Percentiles rank a stretch among this genome's conserved stretches.
Conservation (phyloP, 257 asterid genomes). For the Ballota nigra region DNA sequence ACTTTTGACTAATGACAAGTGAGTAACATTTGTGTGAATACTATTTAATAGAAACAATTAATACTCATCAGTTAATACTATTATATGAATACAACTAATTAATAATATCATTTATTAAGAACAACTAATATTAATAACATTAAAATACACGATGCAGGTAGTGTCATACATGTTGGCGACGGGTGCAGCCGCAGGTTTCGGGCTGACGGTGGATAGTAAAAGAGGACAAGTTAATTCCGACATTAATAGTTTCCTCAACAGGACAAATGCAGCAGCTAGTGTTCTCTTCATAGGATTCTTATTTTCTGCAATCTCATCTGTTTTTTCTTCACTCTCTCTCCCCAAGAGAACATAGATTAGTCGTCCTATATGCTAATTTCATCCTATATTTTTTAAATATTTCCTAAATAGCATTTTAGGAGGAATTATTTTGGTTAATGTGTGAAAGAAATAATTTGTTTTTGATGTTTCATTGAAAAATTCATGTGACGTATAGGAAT, state of each 20-base stretch:
- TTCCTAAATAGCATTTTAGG: background rate
- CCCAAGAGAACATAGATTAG: conserved; percentile 19
- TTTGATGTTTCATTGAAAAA: background rate
- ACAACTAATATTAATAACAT: no score
- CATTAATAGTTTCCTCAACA: conserved; percentile 28
- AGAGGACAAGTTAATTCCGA: background rate
- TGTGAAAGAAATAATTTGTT: background rate
- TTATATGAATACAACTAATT: no score
- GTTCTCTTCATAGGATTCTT: conserved; percentile 38
- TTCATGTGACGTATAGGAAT: background rate
- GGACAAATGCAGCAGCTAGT: conserved; percentile 39
- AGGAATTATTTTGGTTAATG: background rate
- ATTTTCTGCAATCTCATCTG: conserved; percentile 38
- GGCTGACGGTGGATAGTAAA: conserved; percentile 45
- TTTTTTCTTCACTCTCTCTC: conserved; percentile 37
- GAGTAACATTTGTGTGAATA: no score
- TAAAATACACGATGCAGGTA: conserved; percentile 10
- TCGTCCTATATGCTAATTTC: background rate
- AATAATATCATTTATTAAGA: no score
- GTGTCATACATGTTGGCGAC: conserved; percentile 39
- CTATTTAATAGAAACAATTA: no score
- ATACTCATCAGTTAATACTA: no score
- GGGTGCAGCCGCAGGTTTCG: conserved; percentile 56
- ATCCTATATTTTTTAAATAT: background rate
- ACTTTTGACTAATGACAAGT: no score